These are phyloP conservation scores for Balamuthia mandrillaris DNA, from an alignment of 208 protist genomes.

Conservation along the genomic window DNA sequence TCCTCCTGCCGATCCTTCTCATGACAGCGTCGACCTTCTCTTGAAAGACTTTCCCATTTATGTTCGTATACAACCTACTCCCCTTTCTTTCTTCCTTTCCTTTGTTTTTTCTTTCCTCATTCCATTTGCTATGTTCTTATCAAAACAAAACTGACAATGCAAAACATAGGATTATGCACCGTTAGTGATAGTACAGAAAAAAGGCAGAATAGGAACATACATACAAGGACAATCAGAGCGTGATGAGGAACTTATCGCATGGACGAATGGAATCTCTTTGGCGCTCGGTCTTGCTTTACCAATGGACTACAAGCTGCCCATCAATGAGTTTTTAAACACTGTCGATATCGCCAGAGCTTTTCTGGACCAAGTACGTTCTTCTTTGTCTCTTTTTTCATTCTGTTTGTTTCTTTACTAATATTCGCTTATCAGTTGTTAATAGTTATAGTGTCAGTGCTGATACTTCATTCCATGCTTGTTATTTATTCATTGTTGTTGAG, in stretches of 20 bases:
- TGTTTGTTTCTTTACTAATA: too few species aligned
- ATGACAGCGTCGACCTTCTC: not conserved
- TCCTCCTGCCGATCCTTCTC: not conserved
- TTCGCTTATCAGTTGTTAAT: conserved; percentile 71
- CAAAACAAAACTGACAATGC: not conserved
- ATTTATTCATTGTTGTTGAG: conserved; percentile 87
- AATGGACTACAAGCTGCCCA: not conserved
- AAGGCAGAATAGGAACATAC: conserved; percentile 17
- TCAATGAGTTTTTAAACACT: not conserved
- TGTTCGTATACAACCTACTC: not conserved
- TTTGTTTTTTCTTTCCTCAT: not conserved
- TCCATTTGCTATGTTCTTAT: not conserved
- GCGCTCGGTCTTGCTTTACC: not conserved
- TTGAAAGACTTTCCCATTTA: conserved; percentile 12
- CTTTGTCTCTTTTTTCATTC: too few species aligned
- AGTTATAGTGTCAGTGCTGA: conserved; percentile 76
- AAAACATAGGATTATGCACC: not conserved
- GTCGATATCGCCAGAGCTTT: not conserved
- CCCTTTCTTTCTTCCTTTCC: not conserved
- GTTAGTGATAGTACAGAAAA: not conserved
- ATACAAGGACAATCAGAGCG: not conserved
- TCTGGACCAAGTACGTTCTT: conserved; percentile 1
- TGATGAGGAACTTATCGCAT: not conserved
- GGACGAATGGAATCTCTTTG: conserved; percentile 26
- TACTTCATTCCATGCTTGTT: conserved; percentile 82